phyloP scores from a whole-genome alignment of 2,329 filamentous ascomycete genomes.

The Didymellaceae sp. region DNA sequence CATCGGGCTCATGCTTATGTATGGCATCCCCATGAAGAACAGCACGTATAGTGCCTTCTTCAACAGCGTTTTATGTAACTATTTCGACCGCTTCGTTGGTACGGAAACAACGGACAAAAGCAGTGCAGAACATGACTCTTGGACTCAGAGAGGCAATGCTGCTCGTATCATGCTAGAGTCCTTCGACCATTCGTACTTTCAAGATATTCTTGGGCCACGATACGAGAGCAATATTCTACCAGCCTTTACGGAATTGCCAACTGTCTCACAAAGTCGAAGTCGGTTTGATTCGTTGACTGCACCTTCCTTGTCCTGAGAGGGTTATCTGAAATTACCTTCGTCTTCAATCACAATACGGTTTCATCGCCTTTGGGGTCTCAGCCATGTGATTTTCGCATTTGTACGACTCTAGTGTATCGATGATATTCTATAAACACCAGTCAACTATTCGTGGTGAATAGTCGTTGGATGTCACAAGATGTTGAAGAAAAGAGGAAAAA shows the following conservation, averaged over 20 bases:
- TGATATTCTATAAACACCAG: no score
- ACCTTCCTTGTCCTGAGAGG: not conserved
- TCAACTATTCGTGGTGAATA: no score
- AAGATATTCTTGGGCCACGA: constrained; percentile 1
- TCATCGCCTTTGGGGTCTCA: no score
- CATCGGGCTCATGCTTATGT: constrained; percentile 10
- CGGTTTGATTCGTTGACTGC: not conserved
- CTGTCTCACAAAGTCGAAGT: not conserved
- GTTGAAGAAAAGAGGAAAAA: no score
- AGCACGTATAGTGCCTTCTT: constrained; percentile 1
- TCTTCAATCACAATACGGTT: no score
- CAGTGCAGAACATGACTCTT: not conserved
- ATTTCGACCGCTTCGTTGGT: constrained; percentile 10
- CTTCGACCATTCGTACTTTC: constrained; percentile 13
- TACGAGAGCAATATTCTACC: constrained; percentile 1
- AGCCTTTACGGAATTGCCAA: not conserved
- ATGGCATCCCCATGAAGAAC: constrained; percentile 6
- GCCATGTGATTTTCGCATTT: no score
- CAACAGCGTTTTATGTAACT: constrained; percentile 3
- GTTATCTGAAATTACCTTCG: no score
- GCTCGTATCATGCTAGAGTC: not conserved
- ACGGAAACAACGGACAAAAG: not conserved
- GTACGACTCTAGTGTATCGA: no score
- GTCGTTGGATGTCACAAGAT: no score
- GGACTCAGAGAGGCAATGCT: constrained; percentile 1